Evolutionary conservation across 1,284 basidiomycete genomes (phyloP).

Genomic region (Ceratobasidium sp.): DNA sequence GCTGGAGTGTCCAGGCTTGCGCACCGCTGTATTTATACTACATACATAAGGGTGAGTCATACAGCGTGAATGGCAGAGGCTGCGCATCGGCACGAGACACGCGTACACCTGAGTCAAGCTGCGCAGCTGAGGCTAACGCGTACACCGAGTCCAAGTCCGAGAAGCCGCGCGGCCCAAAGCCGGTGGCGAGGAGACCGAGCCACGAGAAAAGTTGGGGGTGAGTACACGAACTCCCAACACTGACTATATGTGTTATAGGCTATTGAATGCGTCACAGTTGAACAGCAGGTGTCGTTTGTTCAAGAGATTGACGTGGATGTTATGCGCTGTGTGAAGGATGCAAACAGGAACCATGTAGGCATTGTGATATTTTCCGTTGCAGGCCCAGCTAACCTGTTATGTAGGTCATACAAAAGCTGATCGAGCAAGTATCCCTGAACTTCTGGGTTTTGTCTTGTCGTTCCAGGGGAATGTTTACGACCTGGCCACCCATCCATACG

Average conservation of each 20-base stretch:
- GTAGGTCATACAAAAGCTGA: constrained; percentile 83
- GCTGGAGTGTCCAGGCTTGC: too few relatives aligned
- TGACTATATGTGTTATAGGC: constrained; percentile 68
- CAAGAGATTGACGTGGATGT: constrained; percentile 85
- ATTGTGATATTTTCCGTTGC: not conserved
- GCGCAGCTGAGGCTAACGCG: too few relatives aligned
- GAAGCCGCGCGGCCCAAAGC: too few relatives aligned
- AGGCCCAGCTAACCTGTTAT: constrained; percentile 29
- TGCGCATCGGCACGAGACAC: too few relatives aligned
- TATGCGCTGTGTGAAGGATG: constrained; percentile 88
- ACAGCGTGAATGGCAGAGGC: too few relatives aligned
- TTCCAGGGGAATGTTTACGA: constrained; percentile 88
- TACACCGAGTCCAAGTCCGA: too few relatives aligned
- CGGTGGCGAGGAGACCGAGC: too few relatives aligned
- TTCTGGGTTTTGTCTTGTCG: constrained; percentile 78
- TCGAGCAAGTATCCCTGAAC: constrained; percentile 83
- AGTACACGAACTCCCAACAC: too few relatives aligned
- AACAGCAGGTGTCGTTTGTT: constrained; percentile 81
- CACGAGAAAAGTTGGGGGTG: too few relatives aligned
- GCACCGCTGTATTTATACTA: too few relatives aligned
- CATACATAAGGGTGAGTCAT: too few relatives aligned
- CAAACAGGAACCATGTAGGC: constrained; percentile 94
- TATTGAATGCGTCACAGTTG: constrained; percentile 81
- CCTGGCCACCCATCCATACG: constrained; percentile 91
- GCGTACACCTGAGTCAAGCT: too few relatives aligned